Evolutionary conservation across 2,329 filamentous ascomycete species (phyloP).

Genomic region (Diaporthe caulivora): DNA sequence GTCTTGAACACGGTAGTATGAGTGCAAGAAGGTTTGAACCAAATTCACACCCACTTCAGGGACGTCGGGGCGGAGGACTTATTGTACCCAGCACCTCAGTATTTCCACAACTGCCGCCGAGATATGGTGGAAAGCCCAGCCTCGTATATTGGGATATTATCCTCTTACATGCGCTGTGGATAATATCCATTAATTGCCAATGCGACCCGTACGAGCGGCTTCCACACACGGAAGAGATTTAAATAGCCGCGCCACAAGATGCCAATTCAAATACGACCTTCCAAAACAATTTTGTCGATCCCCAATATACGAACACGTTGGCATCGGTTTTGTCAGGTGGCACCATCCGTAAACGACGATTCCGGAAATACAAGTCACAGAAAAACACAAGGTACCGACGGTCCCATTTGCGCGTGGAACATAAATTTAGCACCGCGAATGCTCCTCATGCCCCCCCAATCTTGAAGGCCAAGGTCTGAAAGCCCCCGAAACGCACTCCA

Average conservation of each 20-base stretch:
- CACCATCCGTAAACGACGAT: not conserved
- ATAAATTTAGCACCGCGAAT: not conserved
- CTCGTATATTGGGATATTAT: not conserved
- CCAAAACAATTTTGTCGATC: not conserved
- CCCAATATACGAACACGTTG: not conserved
- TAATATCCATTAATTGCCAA: slow-evolving; percentile 3
- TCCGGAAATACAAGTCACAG: not conserved
- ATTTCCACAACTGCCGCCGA: not conserved
- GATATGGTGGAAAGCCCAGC: not conserved
- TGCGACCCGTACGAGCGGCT: not conserved
- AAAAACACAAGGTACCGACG: not conserved
- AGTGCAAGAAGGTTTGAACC: not conserved
- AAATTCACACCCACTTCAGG: not conserved
- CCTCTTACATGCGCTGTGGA: not conserved
- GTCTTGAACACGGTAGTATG: not conserved
- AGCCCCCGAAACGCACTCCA: too few species aligned
- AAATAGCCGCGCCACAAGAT: slow-evolving; percentile 8
- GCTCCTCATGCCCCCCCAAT: not conserved
- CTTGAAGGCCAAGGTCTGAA: not conserved
- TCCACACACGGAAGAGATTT: not conserved
- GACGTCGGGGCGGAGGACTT: not conserved
- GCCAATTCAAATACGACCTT: not conserved
- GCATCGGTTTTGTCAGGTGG: not conserved
- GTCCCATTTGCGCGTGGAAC: not conserved
- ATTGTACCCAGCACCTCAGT: not conserved